These are phyloP conservation scores for Penicillium capsulatum DNA, from an alignment of 2,329 filamentous ascomycete species.

Conservation along the genomic window DNA sequence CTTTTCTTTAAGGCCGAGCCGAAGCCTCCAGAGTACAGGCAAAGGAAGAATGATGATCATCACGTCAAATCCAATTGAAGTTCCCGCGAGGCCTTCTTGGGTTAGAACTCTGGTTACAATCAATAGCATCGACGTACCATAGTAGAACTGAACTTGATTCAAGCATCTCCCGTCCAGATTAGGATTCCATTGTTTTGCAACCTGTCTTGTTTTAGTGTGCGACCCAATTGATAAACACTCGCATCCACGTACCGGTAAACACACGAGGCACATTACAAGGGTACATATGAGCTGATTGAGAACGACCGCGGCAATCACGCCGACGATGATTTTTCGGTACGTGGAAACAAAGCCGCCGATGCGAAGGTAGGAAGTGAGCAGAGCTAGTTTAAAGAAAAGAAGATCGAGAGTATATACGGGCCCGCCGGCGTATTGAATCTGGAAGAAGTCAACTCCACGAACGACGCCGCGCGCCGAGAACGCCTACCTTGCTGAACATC, in stretches of 20 bases:
- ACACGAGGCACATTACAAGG: conserved; percentile 24
- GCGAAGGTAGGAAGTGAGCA: conserved; percentile 47
- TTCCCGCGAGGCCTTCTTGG: conserved; percentile 10
- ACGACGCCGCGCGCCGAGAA: neutral
- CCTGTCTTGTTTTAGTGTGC: conserved; percentile 16
- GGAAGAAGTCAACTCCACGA: neutral
- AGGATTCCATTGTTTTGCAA: conserved; percentile 45
- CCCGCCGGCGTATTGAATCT: conserved; percentile 30
- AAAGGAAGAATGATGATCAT: conserved; percentile 25
- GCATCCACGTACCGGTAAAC: conserved; percentile 23
- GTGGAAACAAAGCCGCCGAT: conserved; percentile 40
- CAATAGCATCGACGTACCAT: conserved; percentile 26
- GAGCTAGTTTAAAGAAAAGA: conserved; percentile 47
- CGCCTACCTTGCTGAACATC: conserved; percentile 24
- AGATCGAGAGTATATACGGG: conserved; percentile 31
- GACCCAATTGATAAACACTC: too few relatives aligned
- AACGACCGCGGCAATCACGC: conserved; percentile 34
- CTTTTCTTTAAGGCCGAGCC: conserved; percentile 17
- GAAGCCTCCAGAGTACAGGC: conserved; percentile 21
- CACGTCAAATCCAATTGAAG: conserved; percentile 22
- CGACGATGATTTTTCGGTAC: conserved; percentile 35
- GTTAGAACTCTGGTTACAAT: too few relatives aligned
- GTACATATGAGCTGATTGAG: conserved; percentile 40
- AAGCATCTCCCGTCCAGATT: conserved; percentile 41
- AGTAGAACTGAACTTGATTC: conserved; percentile 43